phyloP scores from a whole-genome alignment of 306 rosid genomes.

The Vigna reflexopilosa region DNA sequence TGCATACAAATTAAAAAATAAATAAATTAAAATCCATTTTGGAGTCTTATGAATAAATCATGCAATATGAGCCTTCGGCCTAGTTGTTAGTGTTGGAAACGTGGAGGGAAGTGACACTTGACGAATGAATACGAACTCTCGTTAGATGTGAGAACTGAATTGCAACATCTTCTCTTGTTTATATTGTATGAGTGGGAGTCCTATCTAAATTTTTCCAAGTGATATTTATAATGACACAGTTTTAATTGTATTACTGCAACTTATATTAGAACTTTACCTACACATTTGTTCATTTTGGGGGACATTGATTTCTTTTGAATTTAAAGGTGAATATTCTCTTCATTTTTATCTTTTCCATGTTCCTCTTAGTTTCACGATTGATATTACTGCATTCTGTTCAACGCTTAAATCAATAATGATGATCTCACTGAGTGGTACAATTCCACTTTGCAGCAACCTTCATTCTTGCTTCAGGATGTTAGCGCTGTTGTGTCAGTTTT shows the following conservation, averaged over 20 bases:
- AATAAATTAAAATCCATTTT: neutral
- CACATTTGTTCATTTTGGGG: conserved; percentile 12
- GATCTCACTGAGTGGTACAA: conserved; percentile 39
- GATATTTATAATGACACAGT: neutral
- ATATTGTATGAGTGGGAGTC: neutral
- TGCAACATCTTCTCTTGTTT: conserved; percentile 6
- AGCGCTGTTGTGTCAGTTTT: conserved; percentile 83
- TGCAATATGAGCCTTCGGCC: neutral
- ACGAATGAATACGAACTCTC: conserved; percentile 18
- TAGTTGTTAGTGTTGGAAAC: conserved; percentile 25
- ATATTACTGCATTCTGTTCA: conserved; percentile 16
- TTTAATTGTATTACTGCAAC: neutral
- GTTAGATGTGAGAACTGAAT: conserved; percentile 26
- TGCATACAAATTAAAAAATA: neutral
- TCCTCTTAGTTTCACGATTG: conserved; percentile 8
- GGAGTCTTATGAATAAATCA: conserved; percentile 30
- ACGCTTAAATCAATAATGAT: conserved; percentile 8
- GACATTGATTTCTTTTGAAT: conserved; percentile 24
- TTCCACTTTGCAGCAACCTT: conserved; percentile 60
- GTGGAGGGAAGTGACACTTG: conserved; percentile 22
- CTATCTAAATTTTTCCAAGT: neutral
- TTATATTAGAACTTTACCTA: neutral
- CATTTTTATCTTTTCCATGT: neutral
- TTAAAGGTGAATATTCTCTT: conserved; percentile 20
- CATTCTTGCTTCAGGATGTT: conserved; percentile 68